A percentile compares a stretch with the other conserved stretches of the same genome.
phyloP scores from a whole-genome alignment of 2,329 filamentous ascomycete species.

The Dryadomyces sulphureus region DNA sequence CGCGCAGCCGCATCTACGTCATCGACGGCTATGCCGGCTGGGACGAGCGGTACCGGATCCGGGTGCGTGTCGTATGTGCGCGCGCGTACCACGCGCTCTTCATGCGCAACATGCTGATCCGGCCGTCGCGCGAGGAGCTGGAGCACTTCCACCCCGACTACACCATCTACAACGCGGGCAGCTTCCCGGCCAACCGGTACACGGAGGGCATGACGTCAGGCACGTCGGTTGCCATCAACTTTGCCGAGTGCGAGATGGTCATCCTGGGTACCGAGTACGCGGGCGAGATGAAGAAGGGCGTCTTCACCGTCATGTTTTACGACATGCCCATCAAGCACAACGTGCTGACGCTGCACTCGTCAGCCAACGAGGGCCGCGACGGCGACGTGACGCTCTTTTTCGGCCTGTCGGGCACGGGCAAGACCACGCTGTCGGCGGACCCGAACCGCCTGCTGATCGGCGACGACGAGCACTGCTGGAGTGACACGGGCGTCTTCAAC shows the following conservation, averaged over 20 bases:
- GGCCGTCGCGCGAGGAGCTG: slow-evolving; percentile 77
- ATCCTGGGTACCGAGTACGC: slow-evolving; percentile 98
- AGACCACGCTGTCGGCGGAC: slow-evolving; percentile 95
- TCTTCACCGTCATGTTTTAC: slow-evolving; percentile 99
- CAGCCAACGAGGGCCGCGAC: slow-evolving; percentile 86
- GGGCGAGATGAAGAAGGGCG: slow-evolving; percentile 93
- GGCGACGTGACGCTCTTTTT: slow-evolving; percentile 99
- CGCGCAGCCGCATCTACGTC: slow-evolving; percentile 95
- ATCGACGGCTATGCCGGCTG: slow-evolving; percentile 95
- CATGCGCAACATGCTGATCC: slow-evolving; percentile 99
- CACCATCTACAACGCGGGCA: slow-evolving; percentile 98
- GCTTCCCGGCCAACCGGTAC: slow-evolving; percentile 96
- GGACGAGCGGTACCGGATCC: slow-evolving; percentile 97
- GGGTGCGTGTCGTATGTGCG: slow-evolving; percentile 93
- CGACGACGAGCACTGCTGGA: slow-evolving; percentile 99
- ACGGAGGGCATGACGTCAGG: slow-evolving; percentile 98
- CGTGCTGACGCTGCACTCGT: slow-evolving; percentile 94
- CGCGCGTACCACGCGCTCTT: slow-evolving; percentile 98
- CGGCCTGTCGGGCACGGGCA: slow-evolving; percentile 93
- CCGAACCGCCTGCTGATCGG: slow-evolving; percentile 92
- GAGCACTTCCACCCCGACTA: slow-evolving; percentile 98
- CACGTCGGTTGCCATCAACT: slow-evolving; percentile 97
- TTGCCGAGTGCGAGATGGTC: slow-evolving; percentile 99
- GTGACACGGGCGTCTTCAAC: slow-evolving; percentile 93
- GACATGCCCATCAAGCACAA: slow-evolving; percentile 99